Conservation (phyloP, 306 rosid genomes). For the Hylodesmum podocarpum region DNA sequence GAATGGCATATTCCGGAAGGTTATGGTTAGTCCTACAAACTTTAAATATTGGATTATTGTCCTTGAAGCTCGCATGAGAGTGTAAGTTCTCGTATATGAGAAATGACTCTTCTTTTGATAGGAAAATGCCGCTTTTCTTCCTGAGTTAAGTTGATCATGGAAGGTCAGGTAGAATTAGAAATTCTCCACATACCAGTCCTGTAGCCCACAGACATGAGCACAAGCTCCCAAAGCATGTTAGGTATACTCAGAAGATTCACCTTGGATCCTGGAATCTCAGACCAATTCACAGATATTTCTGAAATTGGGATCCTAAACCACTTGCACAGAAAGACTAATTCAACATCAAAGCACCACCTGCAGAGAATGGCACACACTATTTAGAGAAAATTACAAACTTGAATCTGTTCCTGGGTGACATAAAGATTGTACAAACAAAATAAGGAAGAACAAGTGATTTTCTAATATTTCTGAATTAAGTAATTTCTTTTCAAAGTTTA, state of each 20-base stretch:
- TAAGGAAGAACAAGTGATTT: neutral
- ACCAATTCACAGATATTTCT: constrained; percentile 96
- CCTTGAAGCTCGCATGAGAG: neutral
- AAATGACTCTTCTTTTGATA: neutral
- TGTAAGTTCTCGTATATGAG: constrained; percentile 6
- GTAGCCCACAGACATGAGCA: constrained; percentile 90
- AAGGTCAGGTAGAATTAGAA: constrained; percentile 48
- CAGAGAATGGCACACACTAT: constrained; percentile 26
- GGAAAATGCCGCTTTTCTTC: constrained; percentile 24
- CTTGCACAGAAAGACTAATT: constrained; percentile 74
- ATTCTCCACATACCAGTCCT: constrained; percentile 86
- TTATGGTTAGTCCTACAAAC: constrained; percentile 16
- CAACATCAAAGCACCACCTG: constrained; percentile 99
- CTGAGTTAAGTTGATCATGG: constrained; percentile 4
- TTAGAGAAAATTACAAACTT: neutral
- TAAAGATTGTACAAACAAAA: neutral
- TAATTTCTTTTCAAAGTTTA: neutral
- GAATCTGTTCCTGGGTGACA: neutral
- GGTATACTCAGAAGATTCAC: constrained; percentile 89
- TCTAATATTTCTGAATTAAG: neutral
- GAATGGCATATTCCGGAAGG: neutral
- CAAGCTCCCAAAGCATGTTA: constrained; percentile 98
- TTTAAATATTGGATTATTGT: constrained; percentile 9
- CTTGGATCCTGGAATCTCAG: constrained; percentile 99
- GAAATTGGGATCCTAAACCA: constrained; percentile 68